phyloP scores from a whole-genome alignment of 2,329 filamentous ascomycete genomes.

The Fusarium sambucinum region DNA sequence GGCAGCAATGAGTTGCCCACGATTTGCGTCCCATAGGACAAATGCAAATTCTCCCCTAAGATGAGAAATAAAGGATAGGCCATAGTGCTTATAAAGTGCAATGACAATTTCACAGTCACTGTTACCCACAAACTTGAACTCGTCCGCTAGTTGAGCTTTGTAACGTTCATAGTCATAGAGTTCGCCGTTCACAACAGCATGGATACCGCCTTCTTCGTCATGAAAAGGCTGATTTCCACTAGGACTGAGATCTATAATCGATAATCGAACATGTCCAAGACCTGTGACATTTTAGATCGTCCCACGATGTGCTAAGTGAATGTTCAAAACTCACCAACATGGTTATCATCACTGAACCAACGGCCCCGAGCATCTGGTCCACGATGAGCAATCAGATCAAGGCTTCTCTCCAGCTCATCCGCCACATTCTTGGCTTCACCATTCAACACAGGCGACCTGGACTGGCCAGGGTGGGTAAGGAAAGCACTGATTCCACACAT shows the following conservation, averaged over 20 bases:
- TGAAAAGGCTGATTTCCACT: slow-evolving; percentile 11
- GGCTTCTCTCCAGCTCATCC: slow-evolving; percentile 1
- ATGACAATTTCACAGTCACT: slow-evolving; percentile 15
- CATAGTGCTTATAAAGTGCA: slow-evolving; percentile 10
- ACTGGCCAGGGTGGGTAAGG: slow-evolving; percentile 6
- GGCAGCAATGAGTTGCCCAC: slow-evolving; percentile 3
- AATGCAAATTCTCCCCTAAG: slow-evolving; percentile 7
- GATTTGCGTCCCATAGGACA: slow-evolving; percentile 1
- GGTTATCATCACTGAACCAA: slow-evolving; percentile 2
- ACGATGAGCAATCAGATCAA: slow-evolving; percentile 10
- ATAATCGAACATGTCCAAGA: slow-evolving; percentile 9
- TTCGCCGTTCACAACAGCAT: slow-evolving; percentile 5
- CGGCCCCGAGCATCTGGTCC: slow-evolving; percentile 9
- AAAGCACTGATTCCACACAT: slow-evolving; percentile 17
- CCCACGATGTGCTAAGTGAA: no score
- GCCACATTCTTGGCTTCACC: background rate
- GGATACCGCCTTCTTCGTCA: background rate
- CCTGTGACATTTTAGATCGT: no score
- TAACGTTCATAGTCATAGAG: slow-evolving; percentile 6
- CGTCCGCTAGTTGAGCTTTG: background rate
- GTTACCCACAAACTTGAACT: slow-evolving; percentile 10
- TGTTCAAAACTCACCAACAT: slow-evolving; percentile 10
- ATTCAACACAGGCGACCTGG: background rate
- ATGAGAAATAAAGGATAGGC: slow-evolving; percentile 1
- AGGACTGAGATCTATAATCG: slow-evolving; percentile 4